Conservation (phyloP, 1,284 basidiomycete species). For the Sanghuangporus weigelae region DNA sequence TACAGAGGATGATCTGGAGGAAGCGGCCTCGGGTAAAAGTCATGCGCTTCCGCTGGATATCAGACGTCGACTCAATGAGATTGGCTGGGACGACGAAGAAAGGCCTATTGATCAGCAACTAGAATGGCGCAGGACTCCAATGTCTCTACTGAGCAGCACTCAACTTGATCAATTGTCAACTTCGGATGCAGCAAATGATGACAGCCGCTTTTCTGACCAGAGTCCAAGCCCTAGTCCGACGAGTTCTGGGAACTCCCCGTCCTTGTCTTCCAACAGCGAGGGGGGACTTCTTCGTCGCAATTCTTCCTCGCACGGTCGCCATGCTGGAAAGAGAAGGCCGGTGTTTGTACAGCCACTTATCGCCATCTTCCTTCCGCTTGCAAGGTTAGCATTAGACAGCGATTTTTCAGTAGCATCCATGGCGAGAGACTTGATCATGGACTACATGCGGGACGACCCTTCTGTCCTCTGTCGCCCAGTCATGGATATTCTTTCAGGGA, state of each 20-base stretch:
- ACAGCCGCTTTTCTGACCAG: slow-evolving; percentile 14
- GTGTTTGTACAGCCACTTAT: slow-evolving; percentile 61
- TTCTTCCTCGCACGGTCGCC: slow-evolving; percentile 43
- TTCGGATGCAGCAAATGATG: slow-evolving; percentile 17
- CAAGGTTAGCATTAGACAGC: slow-evolving; percentile 46
- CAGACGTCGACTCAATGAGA: slow-evolving; percentile 56
- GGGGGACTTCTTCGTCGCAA: slow-evolving; percentile 43
- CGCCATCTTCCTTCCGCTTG: slow-evolving; percentile 46
- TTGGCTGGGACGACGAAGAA: slow-evolving; percentile 65
- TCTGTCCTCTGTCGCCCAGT: slow-evolving; percentile 57
- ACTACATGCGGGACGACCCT: slow-evolving; percentile 74
- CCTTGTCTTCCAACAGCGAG: slow-evolving; percentile 27
- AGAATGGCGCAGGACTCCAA: slow-evolving; percentile 55
- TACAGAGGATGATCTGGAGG: slow-evolving; percentile 46
- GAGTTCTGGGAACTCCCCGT: slow-evolving; percentile 33
- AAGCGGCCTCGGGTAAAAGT: slow-evolving; percentile 39
- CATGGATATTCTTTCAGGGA: slow-evolving; percentile 52
- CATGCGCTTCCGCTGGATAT: slow-evolving; percentile 53
- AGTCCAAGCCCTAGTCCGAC: slow-evolving; percentile 28
- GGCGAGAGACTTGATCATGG: slow-evolving; percentile 54
- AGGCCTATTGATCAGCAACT: slow-evolving; percentile 47
- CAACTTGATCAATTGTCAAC: slow-evolving; percentile 41
- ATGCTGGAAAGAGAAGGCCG: slow-evolving; percentile 49
- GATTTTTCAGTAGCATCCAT: slow-evolving; percentile 51
- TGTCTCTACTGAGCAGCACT: slow-evolving; percentile 52